Percentiles rank a stretch among this genome's conserved stretches.
Conservation (phyloP, 169 alveolate genomes). For the Sarcocystis neurona region DNA sequence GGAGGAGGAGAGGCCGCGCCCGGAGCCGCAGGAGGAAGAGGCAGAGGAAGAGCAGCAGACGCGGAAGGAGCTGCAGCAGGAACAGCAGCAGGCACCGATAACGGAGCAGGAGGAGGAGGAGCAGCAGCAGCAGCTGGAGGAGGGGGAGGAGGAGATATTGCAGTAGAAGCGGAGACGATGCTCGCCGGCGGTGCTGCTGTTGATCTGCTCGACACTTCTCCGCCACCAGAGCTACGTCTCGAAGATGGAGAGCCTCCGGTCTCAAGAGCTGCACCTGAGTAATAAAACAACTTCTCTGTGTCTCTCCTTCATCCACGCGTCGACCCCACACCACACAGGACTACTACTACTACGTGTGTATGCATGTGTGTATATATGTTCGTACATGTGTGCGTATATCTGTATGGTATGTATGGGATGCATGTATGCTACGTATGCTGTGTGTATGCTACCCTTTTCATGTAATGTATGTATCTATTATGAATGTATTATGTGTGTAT, state of each 20-base stretch:
- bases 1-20: not conserved
- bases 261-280: constrained; percentile 35
- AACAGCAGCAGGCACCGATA: not conserved
- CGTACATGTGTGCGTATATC: no score
- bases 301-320: not conserved
- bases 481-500: not conserved
- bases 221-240: constrained; percentile 10
- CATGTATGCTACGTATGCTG: no score
- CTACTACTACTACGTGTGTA: no score
- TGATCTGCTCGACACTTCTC: no score
- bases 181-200: not conserved
- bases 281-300: not conserved
- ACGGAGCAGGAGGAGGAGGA: not conserved
- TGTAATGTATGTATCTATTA: no score
- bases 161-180: not conserved
- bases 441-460: no score
- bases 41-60: not conserved
- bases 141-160: not conserved
- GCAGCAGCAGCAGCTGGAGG: not conserved
- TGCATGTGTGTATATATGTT: no score
- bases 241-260: constrained; percentile 54
- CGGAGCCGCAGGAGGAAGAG: not conserved
- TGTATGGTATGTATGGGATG: no score
- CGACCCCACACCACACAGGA: not conserved
- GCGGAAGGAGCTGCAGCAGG: not conserved